A percentile compares a stretch with the other conserved stretches of the same genome.
Conservation (phyloP, 108 stramenopile species). For the Skeletonema potamos region DNA sequence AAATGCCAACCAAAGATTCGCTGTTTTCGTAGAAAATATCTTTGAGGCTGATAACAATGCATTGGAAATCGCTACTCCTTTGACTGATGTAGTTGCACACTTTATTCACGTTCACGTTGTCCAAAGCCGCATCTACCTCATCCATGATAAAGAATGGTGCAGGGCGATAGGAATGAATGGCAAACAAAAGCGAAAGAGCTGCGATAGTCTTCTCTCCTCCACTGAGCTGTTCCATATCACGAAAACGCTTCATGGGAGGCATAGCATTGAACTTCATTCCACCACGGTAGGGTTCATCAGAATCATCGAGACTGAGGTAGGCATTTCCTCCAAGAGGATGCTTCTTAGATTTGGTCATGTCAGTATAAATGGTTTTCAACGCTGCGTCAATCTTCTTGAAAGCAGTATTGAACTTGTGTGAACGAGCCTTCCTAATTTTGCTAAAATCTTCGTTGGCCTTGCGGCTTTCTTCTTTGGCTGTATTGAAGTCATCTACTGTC, state of each 20-base stretch:
- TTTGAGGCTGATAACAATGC: conserved; percentile 99
- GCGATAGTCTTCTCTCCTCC: conserved; percentile 99
- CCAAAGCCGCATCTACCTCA: conserved; percentile 92
- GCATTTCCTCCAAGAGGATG: conserved; percentile 96
- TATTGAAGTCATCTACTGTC: conserved; percentile 77
- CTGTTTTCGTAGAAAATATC: conserved; percentile 95
- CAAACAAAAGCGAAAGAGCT: conserved; percentile 97
- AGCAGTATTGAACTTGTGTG: conserved; percentile 83
- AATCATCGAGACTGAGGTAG: conserved; percentile 89
- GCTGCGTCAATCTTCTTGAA: conserved; percentile 88
- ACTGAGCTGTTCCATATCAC: conserved; percentile 99
- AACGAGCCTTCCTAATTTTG: conserved; percentile 66
- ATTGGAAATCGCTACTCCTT: conserved; percentile 92
- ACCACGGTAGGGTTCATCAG: conserved; percentile 95
- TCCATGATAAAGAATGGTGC: conserved; percentile 99
- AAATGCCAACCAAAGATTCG: conserved; percentile 89
- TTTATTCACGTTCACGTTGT: conserved; percentile 97
- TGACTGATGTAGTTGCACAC: conserved; percentile 97
- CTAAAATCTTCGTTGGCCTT: conserved; percentile 80
- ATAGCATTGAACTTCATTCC: conserved; percentile 99
- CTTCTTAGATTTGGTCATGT: conserved; percentile 90
- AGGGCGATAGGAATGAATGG: conserved; percentile 94
- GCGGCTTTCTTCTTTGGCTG: conserved; percentile 69
- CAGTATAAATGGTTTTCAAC: conserved; percentile 93
- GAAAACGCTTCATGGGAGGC: conserved; percentile 99